Percentiles rank a stretch among this genome's conserved stretches.
These are phyloP conservation scores for Botrytis fabae DNA, from an alignment of 2,329 filamentous ascomycete genomes.

Conservation along the genomic window DNA sequence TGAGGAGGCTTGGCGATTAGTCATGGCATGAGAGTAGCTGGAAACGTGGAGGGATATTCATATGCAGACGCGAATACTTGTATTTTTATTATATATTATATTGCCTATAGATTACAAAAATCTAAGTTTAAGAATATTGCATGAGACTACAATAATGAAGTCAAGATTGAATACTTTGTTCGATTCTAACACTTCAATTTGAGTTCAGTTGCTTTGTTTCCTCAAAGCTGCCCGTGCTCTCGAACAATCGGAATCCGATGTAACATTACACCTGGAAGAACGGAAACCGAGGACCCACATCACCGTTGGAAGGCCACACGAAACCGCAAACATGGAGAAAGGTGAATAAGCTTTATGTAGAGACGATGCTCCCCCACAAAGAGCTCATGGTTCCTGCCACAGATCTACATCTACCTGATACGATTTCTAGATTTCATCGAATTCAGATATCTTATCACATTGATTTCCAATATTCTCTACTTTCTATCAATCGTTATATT, in stretches of 20 bases:
- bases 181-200: background rate
- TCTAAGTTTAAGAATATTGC: background rate
- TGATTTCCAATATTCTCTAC: background rate
- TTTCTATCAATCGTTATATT: background rate
- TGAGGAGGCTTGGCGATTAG: background rate
- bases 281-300: constrained; percentile 1
- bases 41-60: background rate
- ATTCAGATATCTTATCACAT: background rate
- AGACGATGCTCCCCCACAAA: background rate
- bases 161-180: background rate
- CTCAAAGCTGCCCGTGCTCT: background rate
- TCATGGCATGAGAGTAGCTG: background rate
- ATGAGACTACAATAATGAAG: background rate
- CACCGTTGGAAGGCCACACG: background rate
- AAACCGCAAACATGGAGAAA: background rate
- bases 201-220: background rate
- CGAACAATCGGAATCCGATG: background rate
- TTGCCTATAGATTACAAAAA: background rate
- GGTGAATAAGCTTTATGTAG: background rate
- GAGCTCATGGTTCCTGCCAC: background rate
- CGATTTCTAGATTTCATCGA: background rate
- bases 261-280: background rate
- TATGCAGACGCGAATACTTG: background rate
- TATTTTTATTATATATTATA: background rate
- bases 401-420: background rate